Evolutionary conservation across 1,284 basidiomycete genomes (phyloP).

Genomic region (Quambalaria eucalypti): DNA sequence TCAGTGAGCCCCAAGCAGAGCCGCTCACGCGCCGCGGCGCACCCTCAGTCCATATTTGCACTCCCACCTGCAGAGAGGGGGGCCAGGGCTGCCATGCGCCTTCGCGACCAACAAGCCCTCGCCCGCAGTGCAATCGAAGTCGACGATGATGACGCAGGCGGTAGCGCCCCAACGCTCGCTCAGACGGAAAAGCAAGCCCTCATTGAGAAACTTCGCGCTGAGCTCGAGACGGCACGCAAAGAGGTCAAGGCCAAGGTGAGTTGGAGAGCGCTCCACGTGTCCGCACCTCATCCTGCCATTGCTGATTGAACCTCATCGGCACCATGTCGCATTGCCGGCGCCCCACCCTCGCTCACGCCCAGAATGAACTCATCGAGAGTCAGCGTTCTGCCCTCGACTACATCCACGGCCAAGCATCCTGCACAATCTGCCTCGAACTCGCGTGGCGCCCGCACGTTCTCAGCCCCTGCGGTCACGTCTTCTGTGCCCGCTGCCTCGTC

Average conservation of each 20-base stretch:
- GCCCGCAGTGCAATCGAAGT: too few relatives aligned
- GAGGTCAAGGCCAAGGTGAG: neutral
- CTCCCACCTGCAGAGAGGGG: too few relatives aligned
- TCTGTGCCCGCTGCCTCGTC: slow-evolving; percentile 38
- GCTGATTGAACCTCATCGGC: neutral
- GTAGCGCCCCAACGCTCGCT: too few relatives aligned
- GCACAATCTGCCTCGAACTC: slow-evolving; percentile 32
- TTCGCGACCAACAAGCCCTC: too few relatives aligned
- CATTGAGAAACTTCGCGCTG: neutral
- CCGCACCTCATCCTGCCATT: neutral
- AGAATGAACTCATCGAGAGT: slow-evolving; percentile 6
- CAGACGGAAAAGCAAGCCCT: neutral
- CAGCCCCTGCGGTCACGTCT: slow-evolving; percentile 39
- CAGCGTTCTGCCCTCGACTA: slow-evolving; percentile 17
- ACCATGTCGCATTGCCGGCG: neutral
- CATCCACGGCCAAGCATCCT: slow-evolving; percentile 21
- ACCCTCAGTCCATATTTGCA: too few relatives aligned
- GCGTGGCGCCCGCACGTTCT: slow-evolving; percentile 32
- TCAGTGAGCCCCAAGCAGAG: too few relatives aligned
- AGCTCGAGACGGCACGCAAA: neutral
- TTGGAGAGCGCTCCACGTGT: neutral
- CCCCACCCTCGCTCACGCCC: too few relatives aligned
- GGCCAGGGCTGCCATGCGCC: too few relatives aligned
- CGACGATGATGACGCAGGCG: too few relatives aligned
- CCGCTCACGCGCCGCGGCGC: too few relatives aligned